Base-by-base conservation (phyloP, 345 rosid species). In the Salix purpurea region DNA sequence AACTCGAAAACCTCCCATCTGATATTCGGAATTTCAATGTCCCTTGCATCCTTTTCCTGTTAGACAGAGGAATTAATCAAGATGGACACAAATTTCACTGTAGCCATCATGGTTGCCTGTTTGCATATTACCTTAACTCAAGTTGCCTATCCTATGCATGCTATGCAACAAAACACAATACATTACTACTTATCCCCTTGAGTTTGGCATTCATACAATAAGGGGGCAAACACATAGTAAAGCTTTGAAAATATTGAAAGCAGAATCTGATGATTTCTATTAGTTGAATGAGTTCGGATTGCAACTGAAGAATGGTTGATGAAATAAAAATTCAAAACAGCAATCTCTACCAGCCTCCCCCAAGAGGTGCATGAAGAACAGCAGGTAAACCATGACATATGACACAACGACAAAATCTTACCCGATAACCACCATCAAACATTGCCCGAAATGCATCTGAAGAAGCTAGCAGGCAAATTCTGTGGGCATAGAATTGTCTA, bases 361-460 rank as follows among this genome's bases (percentile, higher is more conserved):
- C 30, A 19, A 36, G 19, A 28, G 54, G 50, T 34, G 67, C 26
- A 39, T 62, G 70, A 44, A 34, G 21, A 42, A 2, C 1, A 16
- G 65, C 30, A 16, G 40, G 26, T 48, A 74, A 15, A 74, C 76
- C 44, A 71, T 23, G 64, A 34, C 65, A 78, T 73, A 2, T 0
- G 37, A 23, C 61, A 48, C 24, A 46, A 32, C 7, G 15, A 80
- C 23, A 52, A 30, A 23, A 21, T 84, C 97, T 90, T 83, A 93
- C 99, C 89, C 97, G 88, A 80, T 93, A 96, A 80, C 98, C 97
- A 81, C 99, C 98, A 79, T 96, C 99, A 80, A 96, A 96, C 99
- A 96, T 93, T 77, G 99, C 99, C 76, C 97, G 97, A 78, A 96
- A 96, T 81, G 99, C 97, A 83, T 96, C 99, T 74, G 99, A 96